Conservation (phyloP, 352 stramenopile species). For the Phytophthora quininea region DNA sequence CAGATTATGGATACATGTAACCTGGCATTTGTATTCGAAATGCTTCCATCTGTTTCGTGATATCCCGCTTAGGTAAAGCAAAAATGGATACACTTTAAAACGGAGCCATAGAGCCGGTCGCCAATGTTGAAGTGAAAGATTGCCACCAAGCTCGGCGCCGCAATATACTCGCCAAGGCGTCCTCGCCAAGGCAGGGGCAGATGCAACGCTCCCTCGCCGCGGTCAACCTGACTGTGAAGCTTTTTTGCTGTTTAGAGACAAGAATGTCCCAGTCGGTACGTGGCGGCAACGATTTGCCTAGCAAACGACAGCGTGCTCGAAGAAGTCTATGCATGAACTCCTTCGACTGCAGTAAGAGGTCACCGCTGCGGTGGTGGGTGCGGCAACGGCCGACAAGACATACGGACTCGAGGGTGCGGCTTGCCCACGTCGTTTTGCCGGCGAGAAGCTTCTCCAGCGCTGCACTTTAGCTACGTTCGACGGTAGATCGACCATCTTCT, state of each 20-base stretch:
- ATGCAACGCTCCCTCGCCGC: not conserved
- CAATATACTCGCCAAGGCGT: not conserved
- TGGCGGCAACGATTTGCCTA: too few species aligned
- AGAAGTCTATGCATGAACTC: too few species aligned
- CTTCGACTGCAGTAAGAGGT: too few species aligned
- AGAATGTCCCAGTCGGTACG: not conserved
- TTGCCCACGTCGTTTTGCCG: not conserved
- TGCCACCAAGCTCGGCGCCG: not conserved
- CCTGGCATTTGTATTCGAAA: not conserved
- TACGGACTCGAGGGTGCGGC: not conserved
- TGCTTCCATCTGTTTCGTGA: not conserved
- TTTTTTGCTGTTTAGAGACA: not conserved
- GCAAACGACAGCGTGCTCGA: too few species aligned
- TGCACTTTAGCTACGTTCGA: not conserved
- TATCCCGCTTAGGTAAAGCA: not conserved
- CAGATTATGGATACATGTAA: not conserved
- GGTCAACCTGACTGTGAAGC: not conserved
- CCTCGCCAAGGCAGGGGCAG: not conserved
- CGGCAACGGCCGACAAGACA: not conserved
- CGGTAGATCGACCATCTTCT: not conserved
- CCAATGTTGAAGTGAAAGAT: conserved; percentile 3
- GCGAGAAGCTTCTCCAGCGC: not conserved
- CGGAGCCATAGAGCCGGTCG: not conserved
- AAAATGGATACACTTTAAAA: conserved; percentile 3
- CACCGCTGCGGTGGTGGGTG: not conserved